These are phyloP conservation scores for Musa troglodytarum DNA, from an alignment of 176 grass and related monocot species.

Conservation along the genomic window DNA sequence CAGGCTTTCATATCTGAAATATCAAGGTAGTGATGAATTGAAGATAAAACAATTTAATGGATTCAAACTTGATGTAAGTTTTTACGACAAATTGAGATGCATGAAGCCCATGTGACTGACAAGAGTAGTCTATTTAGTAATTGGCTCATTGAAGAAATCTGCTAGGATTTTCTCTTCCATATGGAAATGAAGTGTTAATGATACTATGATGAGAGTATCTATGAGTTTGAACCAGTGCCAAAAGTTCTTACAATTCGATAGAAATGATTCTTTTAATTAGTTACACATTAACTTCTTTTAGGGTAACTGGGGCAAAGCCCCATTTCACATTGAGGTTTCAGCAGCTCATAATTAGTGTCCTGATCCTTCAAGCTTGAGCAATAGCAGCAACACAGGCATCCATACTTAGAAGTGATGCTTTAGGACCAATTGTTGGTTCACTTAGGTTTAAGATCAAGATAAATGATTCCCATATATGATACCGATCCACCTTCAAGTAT, in stretches of 20 bases:
- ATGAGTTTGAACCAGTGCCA: not conserved
- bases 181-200: not conserved
- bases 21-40: slow-evolving; percentile 9
- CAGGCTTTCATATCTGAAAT: slow-evolving; percentile 82
- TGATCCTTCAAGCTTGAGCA: not conserved
- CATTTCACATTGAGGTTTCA: not conserved
- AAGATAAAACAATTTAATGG: slow-evolving; percentile 13
- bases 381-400: not conserved
- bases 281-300: not conserved
- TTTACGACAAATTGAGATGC: not conserved
- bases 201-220: not conserved
- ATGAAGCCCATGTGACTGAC: not conserved
- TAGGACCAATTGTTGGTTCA: not conserved
- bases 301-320: not conserved
- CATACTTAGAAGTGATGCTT: not conserved
- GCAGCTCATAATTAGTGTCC: not conserved
- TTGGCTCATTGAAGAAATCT: not conserved
- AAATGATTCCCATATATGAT: not conserved
- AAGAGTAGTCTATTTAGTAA: not conserved
- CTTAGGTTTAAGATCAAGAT: not conserved
- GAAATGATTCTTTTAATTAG: too few relatives aligned
- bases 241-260: not conserved
- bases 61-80: not conserved
- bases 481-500: not conserved
- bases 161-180: not conserved